Evolutionary conservation across 2,329 filamentous ascomycete species (phyloP).

Genomic region (Biscogniauxia marginata): DNA sequence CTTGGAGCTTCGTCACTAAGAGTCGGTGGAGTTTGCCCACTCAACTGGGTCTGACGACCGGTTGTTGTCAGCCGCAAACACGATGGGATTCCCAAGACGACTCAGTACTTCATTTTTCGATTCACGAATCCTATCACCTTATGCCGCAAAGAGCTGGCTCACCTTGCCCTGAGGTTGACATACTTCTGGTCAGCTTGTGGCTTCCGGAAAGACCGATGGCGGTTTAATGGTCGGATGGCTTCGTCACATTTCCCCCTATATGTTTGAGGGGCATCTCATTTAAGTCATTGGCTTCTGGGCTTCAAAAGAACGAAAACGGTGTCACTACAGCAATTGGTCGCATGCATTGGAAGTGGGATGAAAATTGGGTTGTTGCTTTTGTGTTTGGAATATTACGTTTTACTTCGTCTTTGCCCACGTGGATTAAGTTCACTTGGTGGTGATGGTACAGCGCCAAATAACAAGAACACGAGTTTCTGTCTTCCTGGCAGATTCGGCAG

Average conservation of each 20-base stretch:
- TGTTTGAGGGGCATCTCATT: not conserved
- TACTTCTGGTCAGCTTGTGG: not conserved
- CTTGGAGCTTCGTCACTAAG: not conserved
- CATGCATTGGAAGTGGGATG: slow-evolving; percentile 10
- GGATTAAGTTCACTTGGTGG: not conserved
- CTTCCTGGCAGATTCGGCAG: not conserved
- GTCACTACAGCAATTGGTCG: slow-evolving; percentile 5
- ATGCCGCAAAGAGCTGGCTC: not conserved
- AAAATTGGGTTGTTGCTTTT: slow-evolving; percentile 13
- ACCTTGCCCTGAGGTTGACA: not conserved
- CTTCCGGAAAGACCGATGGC: not conserved
- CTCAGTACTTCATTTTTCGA: not conserved
- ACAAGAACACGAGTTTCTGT: not conserved
- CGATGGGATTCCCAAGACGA: not conserved
- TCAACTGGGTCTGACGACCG: not conserved
- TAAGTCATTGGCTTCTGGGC: slow-evolving; percentile 10
- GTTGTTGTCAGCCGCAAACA: not conserved
- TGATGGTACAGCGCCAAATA: not conserved
- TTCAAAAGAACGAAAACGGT: slow-evolving; percentile 17
- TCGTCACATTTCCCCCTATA: not conserved
- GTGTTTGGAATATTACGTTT: slow-evolving; percentile 4
- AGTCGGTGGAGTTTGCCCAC: not conserved
- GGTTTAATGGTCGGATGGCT: not conserved
- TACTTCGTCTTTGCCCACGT: slow-evolving; percentile 2
- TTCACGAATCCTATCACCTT: not conserved